A percentile compares a stretch with the other conserved stretches of the same genome.
phyloP scores from a whole-genome alignment of 257 asterid species.

The Nicotiana knightiana region DNA sequence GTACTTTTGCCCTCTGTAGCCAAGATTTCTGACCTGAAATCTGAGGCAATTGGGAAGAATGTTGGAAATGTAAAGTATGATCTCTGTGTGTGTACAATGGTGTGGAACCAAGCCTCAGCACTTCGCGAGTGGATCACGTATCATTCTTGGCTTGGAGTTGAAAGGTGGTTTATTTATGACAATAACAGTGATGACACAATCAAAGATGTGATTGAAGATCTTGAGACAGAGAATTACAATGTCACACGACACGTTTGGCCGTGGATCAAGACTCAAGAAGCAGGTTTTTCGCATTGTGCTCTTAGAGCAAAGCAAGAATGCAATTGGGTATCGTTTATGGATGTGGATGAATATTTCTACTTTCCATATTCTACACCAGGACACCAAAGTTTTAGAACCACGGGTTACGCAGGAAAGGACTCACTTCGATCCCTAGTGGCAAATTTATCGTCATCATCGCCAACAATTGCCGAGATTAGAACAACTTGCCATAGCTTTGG shows the following conservation, averaged over 20 bases:
- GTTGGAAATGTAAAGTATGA: conserved; percentile 30
- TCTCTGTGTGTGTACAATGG: conserved; percentile 93
- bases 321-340: conserved; percentile 88
- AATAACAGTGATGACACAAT: conserved; percentile 80
- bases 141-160: conserved; percentile 90
- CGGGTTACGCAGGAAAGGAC: conserved; percentile 43
- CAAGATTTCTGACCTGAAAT: conserved; percentile 29
- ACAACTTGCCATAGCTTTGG: conserved; percentile 91
- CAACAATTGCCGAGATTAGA: conserved; percentile 62
- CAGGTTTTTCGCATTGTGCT: conserved; percentile 95
- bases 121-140: conserved; percentile 83
- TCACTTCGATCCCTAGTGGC: conserved; percentile 53
- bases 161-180: conserved; percentile 87
- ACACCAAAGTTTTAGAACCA: conserved; percentile 25
- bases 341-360: conserved; percentile 90
- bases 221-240: conserved; percentile 44
- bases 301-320: conserved; percentile 74
- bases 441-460: conserved; percentile 48
- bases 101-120: conserved; percentile 87
- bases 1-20: conserved; percentile 77
- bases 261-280: conserved; percentile 97
- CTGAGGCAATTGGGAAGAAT: conserved; percentile 8
- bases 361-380: conserved; percentile 49
- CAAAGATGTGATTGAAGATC: conserved; percentile 43
- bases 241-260: conserved; percentile 92